These are phyloP conservation scores for Lachnum nothofagi DNA, from an alignment of 2,329 filamentous ascomycete genomes.

Conservation along the genomic window DNA sequence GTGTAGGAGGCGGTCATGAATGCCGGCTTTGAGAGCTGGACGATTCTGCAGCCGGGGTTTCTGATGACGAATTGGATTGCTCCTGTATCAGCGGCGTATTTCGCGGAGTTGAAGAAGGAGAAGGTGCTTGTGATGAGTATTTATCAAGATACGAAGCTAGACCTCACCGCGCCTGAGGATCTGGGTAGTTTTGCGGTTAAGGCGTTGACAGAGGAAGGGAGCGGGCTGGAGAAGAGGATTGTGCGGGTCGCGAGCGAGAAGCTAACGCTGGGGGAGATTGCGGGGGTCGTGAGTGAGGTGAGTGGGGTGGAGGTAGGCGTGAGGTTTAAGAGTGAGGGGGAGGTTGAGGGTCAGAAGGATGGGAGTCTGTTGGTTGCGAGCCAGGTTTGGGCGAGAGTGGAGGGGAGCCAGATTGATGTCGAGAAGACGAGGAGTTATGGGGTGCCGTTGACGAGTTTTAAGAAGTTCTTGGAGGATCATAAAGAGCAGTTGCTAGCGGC, in stretches of 20 bases:
- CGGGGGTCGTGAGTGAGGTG: conserved; percentile 1
- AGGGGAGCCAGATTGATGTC: conserved; percentile 4
- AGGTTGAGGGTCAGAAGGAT: background rate
- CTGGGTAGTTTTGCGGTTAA: conserved; percentile 4
- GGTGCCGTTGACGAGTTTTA: background rate
- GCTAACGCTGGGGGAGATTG: background rate
- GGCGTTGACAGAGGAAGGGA: background rate
- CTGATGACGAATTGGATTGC: conserved; percentile 4
- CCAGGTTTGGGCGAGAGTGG: conserved; percentile 2
- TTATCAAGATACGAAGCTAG: background rate
- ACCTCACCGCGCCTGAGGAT: conserved; percentile 2
- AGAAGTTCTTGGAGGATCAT: background rate
- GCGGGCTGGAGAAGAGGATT: background rate
- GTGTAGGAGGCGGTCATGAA: conserved; percentile 1
- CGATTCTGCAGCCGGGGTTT: conserved; percentile 5
- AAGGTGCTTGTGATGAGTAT: background rate
- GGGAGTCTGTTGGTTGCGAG: conserved; percentile 1
- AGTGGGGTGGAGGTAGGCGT: conserved; percentile 1
- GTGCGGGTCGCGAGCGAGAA: conserved; percentile 1
- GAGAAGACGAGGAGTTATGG: conserved; percentile 7
- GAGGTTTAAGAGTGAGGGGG: background rate
- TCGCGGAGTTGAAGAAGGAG: background rate
- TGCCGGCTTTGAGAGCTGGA: conserved; percentile 4
- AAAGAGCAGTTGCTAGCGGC: background rate
- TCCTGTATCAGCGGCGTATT: background rate